Base-by-base conservation (phyloP, 192 early-diverging fungal genomes). In the Umbelopsis isabellina region DNA sequence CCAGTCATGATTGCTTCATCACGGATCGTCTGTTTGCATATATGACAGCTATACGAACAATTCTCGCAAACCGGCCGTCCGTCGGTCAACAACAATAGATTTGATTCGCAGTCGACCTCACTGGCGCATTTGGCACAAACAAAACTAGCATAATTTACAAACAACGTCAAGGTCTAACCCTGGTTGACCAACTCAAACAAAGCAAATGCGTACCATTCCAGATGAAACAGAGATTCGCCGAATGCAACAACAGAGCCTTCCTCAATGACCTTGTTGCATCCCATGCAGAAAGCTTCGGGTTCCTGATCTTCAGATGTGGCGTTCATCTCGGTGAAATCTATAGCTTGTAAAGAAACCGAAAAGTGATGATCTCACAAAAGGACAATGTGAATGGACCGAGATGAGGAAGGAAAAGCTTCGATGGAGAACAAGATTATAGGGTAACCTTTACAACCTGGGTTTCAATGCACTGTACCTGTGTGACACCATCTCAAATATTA, bases 1-100 rank as follows among this genome's bases (percentile, higher is more conserved):
- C 86, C 92, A 48, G 92, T 92, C 76, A 94, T 90, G 46, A 94
- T 91, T n/a, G 92, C 91, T 73, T 94, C 92, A 67, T 94, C 91
- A 5, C 85, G 84, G 65, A 94, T 94, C 21, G 87, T 80, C 72
- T 86, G 82, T 50, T 86, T 90, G 81, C 92, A 94, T 49, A 86
- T 75, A 45, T 84, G 82, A 81, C 92, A 94, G 73, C 79, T 86
- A 64, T 94, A 92, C 13, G 91, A 91, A 78, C 92, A 94, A 51
- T 91, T 87, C 71, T 92, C 89, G 64, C 92, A 94, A 51, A 94
- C 87, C n/a, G 92, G 92, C 58, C 87, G 88, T n/a, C 92, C 92
- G 66, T 91, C 89, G 7, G 90, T 90, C 49, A 92, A 77, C 25
- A 94, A 82, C 48, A 94, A 78, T 55, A 94, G 70, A 68, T 91